A percentile compares a stretch with the other conserved stretches of the same genome.
phyloP scores from a whole-genome alignment of 768 basidiomycete species.

The Mycena crocata region DNA sequence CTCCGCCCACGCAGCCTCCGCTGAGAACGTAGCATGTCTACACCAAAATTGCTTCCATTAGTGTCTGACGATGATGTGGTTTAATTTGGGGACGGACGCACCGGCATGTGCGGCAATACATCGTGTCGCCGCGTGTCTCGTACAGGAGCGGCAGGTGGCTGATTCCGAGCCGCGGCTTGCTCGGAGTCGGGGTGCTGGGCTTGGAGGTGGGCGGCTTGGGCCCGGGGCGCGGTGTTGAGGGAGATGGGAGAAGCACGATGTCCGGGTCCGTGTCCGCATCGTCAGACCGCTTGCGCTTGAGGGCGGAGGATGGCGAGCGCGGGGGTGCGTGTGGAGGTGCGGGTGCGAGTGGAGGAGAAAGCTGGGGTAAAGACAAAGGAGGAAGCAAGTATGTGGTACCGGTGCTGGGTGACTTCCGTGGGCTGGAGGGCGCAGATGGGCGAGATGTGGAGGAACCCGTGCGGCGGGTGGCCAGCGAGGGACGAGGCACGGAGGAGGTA shows the following conservation, averaged over 20 bases:
- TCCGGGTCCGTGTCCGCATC: no score
- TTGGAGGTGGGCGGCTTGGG: background rate
- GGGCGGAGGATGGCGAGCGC: background rate
- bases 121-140: conserved; percentile 9
- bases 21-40: conserved; percentile 38
- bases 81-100: background rate
- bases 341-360: no score
- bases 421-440: background rate
- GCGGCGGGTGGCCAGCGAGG: background rate
- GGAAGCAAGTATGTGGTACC: no score
- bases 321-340: background rate
- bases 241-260: no score
- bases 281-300: conserved; percentile 17
- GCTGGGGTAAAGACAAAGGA: no score
- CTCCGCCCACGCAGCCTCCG: conserved; percentile 43
- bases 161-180: conserved; percentile 19
- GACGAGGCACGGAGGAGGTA: conserved; percentile 17
- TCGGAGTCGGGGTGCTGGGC: background rate
- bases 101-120: conserved; percentile 25
- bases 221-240: background rate
- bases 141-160: conserved; percentile 32
- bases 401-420: no score
- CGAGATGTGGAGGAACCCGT: background rate
- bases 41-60: no score
- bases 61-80: no score